Percentiles rank a stretch among this genome's conserved stretches.
Conservation (phyloP, 306 rosid species). For the Corylus avellana region DNA sequence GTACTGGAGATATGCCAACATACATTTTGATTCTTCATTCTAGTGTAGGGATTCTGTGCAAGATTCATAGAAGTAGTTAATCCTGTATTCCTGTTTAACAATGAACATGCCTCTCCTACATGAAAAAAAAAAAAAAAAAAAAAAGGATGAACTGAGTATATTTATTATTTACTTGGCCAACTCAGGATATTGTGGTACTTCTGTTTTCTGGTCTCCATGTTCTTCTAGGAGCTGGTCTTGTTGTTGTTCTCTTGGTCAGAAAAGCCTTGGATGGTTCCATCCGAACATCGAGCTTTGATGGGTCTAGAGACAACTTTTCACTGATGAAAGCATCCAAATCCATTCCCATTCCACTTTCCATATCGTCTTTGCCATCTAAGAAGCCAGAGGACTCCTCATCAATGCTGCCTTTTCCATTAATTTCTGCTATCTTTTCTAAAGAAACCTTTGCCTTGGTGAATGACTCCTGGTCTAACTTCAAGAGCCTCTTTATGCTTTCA, state of each 20-base stretch:
- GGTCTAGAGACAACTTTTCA: conserved; percentile 61
- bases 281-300: conserved; percentile 61
- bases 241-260: conserved; percentile 30
- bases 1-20: neutral
- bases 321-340: conserved; percentile 73
- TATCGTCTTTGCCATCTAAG: conserved; percentile 18
- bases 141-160: conserved; percentile 6
- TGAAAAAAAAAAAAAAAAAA: conserved; percentile 13
- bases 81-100: conserved; percentile 10
- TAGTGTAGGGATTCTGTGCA: neutral
- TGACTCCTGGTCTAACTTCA: conserved; percentile 61
- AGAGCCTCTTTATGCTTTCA: conserved; percentile 70
- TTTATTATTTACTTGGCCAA: neutral
- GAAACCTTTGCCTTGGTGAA: conserved; percentile 32
- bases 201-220: conserved; percentile 42
- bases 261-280: conserved; percentile 42
- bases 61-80: neutral
- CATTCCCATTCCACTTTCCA: conserved; percentile 42
- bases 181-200: conserved; percentile 19
- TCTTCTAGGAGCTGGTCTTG: conserved; percentile 37
- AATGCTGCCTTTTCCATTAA: conserved; percentile 19
- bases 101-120: conserved; percentile 26
- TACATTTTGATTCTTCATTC: neutral
- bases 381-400: conserved; percentile 37
- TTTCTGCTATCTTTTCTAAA: conserved; percentile 32